Evolutionary conservation across 768 basidiomycete species (phyloP), one percentile per base, ranked within the genome.

Genomic region (Mycena sanguinolenta): DNA sequence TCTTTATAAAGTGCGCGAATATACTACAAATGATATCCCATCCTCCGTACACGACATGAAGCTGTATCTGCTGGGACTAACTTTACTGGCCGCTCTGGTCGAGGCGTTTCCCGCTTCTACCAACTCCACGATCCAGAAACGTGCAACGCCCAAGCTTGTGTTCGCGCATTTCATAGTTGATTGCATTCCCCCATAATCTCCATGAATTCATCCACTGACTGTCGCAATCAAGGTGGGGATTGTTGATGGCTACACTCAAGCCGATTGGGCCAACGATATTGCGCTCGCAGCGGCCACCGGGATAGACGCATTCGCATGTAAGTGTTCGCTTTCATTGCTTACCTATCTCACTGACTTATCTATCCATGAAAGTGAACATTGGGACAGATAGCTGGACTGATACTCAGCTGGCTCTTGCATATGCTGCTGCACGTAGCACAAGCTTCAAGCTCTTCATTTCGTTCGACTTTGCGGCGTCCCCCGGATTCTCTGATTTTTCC

Each of bases 391-490:
- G n/a, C n/a, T n/a, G n/a, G n/a, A n/a, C n/a, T n/a, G n/a, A n/a
- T n/a, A n/a, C n/a, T n/a, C n/a, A n/a, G 38, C 36, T 67, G 23
- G 58, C 66, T 21, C 44, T 50, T 28, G 66, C 66, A 16, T 67
- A 67, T 36, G 46, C 57, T 25, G 66, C 66, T 13, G 66, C 66
- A 17, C 46, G 34, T 12, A 61, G 59, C 58, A 61, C 66, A 10
- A 61, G 36, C 44, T 67, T 67, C 58, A 67, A 67, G 46, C 66
- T 67, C n/a, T 67, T 67, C 59, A 67, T 67, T 59, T 67, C 66
- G 30, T 67, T 67, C 53, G 53, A 54, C 8, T 54, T 54, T 54
- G 30, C 53, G 28, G 53, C 53, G 12, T 54, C 53, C 28, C 28
- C 52, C 10, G 52, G 52, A 3, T 54, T 54, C 52, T 14, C 12